Evolutionary conservation across 169 alveolate species (phyloP).

Genomic region (Hammondia hammondi): DNA sequence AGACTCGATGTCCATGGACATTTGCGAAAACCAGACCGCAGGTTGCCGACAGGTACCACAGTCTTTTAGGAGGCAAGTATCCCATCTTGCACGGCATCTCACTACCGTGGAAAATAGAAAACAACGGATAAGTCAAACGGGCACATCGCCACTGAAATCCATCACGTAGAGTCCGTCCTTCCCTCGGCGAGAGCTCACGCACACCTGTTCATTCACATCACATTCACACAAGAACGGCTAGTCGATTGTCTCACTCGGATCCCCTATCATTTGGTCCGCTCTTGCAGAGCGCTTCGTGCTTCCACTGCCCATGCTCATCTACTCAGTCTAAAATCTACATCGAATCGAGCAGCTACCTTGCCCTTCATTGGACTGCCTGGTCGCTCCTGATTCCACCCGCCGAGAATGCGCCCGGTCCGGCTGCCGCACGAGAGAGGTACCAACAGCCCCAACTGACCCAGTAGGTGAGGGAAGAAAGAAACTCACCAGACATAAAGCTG

Average conservation of each 20-base stretch:
- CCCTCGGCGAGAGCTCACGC: slow-evolving; percentile 61
- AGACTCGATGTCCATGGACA: too few relatives aligned
- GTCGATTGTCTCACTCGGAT: too few relatives aligned
- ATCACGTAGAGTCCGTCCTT: slow-evolving; percentile 58
- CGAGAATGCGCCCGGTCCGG: neutral
- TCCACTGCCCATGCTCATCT: neutral
- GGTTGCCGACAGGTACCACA: too few relatives aligned
- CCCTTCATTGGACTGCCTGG: too few relatives aligned
- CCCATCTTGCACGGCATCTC: neutral
- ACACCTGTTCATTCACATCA: slow-evolving; percentile 41
- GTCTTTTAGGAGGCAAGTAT: too few relatives aligned
- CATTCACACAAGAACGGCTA: neutral
- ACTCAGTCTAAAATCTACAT: neutral
- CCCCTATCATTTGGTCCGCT: too few relatives aligned
- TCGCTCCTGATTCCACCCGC: neutral
- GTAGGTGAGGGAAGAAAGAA: neutral
- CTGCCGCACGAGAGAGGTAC: neutral
- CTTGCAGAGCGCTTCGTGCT: too few relatives aligned
- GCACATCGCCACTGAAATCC: slow-evolving; percentile 48
- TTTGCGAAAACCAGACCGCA: too few relatives aligned
- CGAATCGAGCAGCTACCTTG: too few relatives aligned
- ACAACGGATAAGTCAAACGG: neutral
- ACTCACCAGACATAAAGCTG: slow-evolving; percentile 62
- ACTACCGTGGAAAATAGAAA: neutral
- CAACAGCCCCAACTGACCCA: neutral